phyloP scores from a whole-genome alignment of 2,329 filamentous ascomycete genomes.

The Talaromyces islandicus region DNA sequence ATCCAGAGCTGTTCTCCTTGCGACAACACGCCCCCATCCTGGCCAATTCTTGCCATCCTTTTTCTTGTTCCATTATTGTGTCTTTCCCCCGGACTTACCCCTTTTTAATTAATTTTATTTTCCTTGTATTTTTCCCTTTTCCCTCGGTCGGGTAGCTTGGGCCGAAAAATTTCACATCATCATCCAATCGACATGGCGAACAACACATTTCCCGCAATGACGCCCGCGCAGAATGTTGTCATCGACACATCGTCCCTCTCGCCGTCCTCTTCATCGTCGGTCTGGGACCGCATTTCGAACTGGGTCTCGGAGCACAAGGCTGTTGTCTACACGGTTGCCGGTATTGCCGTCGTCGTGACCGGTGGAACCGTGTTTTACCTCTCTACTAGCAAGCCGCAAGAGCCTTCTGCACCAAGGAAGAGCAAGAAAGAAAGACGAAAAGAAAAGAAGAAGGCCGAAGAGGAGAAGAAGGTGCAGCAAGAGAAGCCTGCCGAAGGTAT shows the following conservation, averaged over 20 bases:
- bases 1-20: not conserved
- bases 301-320: constrained; percentile 97
- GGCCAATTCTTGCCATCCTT: not conserved
- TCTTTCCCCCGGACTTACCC: not conserved
- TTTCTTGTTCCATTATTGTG: not conserved
- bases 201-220: not conserved
- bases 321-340: constrained; percentile 91
- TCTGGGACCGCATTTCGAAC: constrained; percentile 83
- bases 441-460: constrained; percentile 64
- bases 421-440: constrained; percentile 88
- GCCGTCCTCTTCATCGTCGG: constrained; percentile 53
- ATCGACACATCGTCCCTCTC: constrained; percentile 29
- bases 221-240: constrained; percentile 8
- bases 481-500: constrained; percentile 41
- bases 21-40: not conserved
- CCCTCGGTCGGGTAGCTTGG: not conserved
- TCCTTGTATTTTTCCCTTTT: not conserved
- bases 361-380: constrained; percentile 92
- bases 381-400: constrained; percentile 40
- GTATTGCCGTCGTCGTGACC: constrained; percentile 84
- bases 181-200: constrained; percentile 7
- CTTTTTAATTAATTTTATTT: not conserved
- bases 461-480: constrained; percentile 47
- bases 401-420: constrained; percentile 51
- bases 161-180: not conserved